Base-by-base conservation (phyloP, 768 basidiomycete species). In the Lentinula guzmanii region DNA sequence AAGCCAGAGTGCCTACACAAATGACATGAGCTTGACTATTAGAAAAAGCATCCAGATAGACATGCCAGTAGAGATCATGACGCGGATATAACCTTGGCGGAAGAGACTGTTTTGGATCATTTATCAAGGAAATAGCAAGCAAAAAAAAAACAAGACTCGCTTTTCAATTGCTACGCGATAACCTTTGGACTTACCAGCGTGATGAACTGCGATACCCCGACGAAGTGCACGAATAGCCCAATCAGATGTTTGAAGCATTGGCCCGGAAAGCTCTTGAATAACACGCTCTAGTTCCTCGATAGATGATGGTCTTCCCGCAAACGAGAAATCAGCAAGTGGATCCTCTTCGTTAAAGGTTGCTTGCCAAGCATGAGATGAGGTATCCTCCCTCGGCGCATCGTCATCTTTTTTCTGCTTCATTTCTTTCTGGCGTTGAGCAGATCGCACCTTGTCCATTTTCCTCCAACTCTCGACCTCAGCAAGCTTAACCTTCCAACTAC, bases 161-260 rank as follows among this genome's bases (percentile, higher is more conserved):
- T 81, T 81, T 75, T 88, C 86, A 0, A 88, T 75, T 0, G 86
- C 63, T 50, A 76, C 75, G 45, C 86, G 71, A 67, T 89, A 90
- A 1, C 70, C 70, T 66, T 81, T 86, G 63, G 82, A 82, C 86
- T 90, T 86, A 21, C 88, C 88, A 8, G 83, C 66, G 69, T 90
- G 89, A 65, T 90, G 88, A 10, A 90, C 80, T 0, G 81, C 88
- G 33, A 90, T 80, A 34, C 88, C 88, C 35, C 89, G 75, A 53
- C 70, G 69, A 52, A 90, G 70, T 5, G 82, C 83, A 10, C 59
- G 62, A 28, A 84, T 56, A 4, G 78, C 76, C 81, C 83, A 84
- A n/a, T 52, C 28, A 1, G 75, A 77, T 1, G 72, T 68, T 2
- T 65, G 64, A 7, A 67, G 70, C 57, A 72, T 77, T 52, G 70